Base-by-base conservation (phyloP, 345 rosid genomes). In the Reutealis trisperma region DNA sequence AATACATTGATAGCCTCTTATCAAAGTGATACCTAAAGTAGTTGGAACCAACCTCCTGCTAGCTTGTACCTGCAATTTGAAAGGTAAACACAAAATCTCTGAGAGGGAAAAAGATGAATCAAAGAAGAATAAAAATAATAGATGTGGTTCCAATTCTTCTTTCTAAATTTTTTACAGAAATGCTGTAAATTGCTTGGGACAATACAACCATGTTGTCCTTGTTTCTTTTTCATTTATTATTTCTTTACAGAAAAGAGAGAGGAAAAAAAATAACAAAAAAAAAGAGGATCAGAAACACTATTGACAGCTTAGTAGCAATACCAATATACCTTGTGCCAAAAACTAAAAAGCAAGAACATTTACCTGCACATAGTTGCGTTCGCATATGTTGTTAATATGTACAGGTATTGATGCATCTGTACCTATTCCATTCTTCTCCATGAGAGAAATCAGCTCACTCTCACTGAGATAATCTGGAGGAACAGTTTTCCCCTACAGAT, bases 381-480 rank as follows among this genome's bases (percentile, higher is more conserved):
- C 99, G 67, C 98, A 91, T 70, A 95, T 95, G 89, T 95, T 95
- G 88, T 93, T 95, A 67, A 95, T 93, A 81, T 95, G 99, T 52
- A 89, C 90, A 45, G 99, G 78, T 75, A 94, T 94, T 77, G 98
- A 94, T 74, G 98, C 98, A 90, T 94, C 98, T 52, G 98, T 94
- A 76, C 98, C 98, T 61, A 94, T 93, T 60, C 98, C 98, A 75
- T 94, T 82, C 87, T 89, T 94, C 89, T 94, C 98, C 98, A 94
- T 94, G 34, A 94, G 79, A 66, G 98, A 87, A 87, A 94, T 94
- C 76, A 94, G 87, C 89, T 93, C 98, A 86, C 98, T 94, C 86
- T 94, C 98, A 70, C 87, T 94, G 65, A 94, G 98, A 82, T 84
- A 90, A 84, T 91, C 95, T 3, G 98, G 98, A 67, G 98, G 93